Conservation (phyloP, 495 filamentous ascomycete species). For the Penicillium dipodomyicola region DNA sequence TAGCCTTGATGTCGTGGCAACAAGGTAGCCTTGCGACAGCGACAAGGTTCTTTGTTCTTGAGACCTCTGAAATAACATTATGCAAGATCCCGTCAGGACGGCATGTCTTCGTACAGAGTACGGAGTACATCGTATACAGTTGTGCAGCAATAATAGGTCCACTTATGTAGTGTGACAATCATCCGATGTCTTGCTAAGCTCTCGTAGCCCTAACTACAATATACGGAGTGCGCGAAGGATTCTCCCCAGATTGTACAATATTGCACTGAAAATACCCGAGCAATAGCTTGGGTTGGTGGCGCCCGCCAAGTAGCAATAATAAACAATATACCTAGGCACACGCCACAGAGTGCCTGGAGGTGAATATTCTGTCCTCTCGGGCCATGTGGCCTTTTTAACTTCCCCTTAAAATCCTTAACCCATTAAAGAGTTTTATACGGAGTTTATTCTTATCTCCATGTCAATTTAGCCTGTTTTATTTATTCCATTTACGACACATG, state of each 20-base stretch:
- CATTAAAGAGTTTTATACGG: not conserved
- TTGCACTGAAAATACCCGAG: not conserved
- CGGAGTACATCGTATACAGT: too few relatives aligned
- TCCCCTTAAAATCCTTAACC: not conserved
- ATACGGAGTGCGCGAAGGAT: too few relatives aligned
- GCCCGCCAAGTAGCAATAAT: constrained; percentile 3
- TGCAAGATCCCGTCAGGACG: not conserved
- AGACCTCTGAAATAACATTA: not conserved
- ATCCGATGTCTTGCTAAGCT: not conserved
- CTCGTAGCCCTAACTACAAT: not conserved
- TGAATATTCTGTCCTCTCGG: not conserved
- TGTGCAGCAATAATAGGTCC: too few relatives aligned
- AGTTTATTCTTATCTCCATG: not conserved
- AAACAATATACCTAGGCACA: constrained; percentile 3
- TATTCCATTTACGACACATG: not conserved
- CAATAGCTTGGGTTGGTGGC: constrained; percentile 2
- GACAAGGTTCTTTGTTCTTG: not conserved
- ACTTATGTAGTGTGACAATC: not conserved
- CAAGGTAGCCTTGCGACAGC: not conserved
- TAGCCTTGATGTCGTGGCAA: not conserved
- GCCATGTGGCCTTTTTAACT: not conserved
- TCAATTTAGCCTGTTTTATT: not conserved
- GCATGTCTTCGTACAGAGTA: not conserved
- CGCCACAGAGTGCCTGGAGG: not conserved
- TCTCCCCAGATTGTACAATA: too few relatives aligned